Base-by-base conservation (phyloP, 163 green algal genomes). In the Picocystis sp. region DNA sequence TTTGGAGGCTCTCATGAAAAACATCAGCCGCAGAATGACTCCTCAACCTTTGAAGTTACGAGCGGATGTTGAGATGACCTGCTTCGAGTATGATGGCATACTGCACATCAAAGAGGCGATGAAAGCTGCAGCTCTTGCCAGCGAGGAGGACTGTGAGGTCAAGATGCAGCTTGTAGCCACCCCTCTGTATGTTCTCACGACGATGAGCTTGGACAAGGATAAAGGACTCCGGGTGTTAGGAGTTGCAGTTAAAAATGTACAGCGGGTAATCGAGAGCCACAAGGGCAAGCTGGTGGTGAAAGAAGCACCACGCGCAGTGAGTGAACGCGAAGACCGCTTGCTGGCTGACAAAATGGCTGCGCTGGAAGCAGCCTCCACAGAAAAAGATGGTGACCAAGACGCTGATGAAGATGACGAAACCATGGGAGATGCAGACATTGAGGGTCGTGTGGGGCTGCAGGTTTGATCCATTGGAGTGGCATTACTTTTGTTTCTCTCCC, bases 31-130 rank as follows among this genome's bases (percentile, higher is more conserved):
- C 50, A 75, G 90, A 41, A 88, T 99, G 82, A 99, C 90, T 2
- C 90, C 90, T 23, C 86, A 97, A 77, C 88, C 90, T 17, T 73
- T 96, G 44, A 99, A 99, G 71, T 90, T 99, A 60, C 79, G 90
- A 14, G 87, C 88, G 0, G 90, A 99, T 64, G 77, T 99, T 49
- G 90, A 99, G 76, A 79, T 99, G 58, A 97, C 87, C 11, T 98
- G 90, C 66, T 99, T 93, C 67, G 65, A 74, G 3, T 97, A 94
- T 61, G 88, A 96, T 55, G 90, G 90, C 56, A 81, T 99, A 12
- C 77, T 94, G 63, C 81, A 94, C 71, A 98, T 98, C 72, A 83
- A 93, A 69, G 57, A 70, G 11, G 22, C n/a, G 6, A 29, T 19
- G 53, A 45, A 60, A 15, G 24, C 15, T 57, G 13, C 50, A 43